phyloP scores from a whole-genome alignment of 352 stramenopile genomes.

The Globisporangium okanoganense region DNA sequence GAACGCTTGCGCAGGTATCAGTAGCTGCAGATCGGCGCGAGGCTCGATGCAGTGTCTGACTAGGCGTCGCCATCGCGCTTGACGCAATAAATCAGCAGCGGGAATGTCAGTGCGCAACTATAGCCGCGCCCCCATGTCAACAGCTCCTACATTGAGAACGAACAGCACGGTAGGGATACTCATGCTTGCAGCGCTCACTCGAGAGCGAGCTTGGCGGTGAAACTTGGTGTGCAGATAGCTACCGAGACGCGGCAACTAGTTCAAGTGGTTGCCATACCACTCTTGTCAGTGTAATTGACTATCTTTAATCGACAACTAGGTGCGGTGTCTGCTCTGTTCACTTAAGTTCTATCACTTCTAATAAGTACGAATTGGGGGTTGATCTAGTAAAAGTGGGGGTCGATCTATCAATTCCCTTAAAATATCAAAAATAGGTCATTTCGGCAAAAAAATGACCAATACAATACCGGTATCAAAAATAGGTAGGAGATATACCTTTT shows the following conservation, averaged over 20 bases:
- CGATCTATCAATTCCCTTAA: not conserved
- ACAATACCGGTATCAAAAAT: too few species aligned
- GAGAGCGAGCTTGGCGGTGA: not conserved
- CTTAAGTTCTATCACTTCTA: constrained; percentile 1
- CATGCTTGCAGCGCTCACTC: not conserved
- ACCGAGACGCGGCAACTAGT: constrained; percentile 2
- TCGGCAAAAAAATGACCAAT: too few species aligned
- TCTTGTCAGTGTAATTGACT: constrained; percentile 3
- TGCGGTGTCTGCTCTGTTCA: not conserved
- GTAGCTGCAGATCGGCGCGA: not conserved
- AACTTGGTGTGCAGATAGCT: constrained; percentile 2
- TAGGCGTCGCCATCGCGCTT: not conserved
- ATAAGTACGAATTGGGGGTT: constrained; percentile 1
- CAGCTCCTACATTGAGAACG: constrained; percentile 2
- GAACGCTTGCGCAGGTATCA: constrained; percentile 1
- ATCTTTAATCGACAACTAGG: constrained; percentile 1
- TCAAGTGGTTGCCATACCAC: constrained; percentile 1
- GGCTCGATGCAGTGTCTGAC: constrained; percentile 2
- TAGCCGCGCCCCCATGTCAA: not conserved
- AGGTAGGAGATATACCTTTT: too few species aligned
- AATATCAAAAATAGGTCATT: too few species aligned
- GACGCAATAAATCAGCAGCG: constrained; percentile 1
- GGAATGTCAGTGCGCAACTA: constrained; percentile 1
- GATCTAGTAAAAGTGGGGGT: not conserved
- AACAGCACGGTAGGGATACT: constrained; percentile 1